Percentiles rank a stretch among this genome's conserved stretches.
Conservation (phyloP, 805 yeast species). For the Kluyveromyces dobzhanskii region DNA sequence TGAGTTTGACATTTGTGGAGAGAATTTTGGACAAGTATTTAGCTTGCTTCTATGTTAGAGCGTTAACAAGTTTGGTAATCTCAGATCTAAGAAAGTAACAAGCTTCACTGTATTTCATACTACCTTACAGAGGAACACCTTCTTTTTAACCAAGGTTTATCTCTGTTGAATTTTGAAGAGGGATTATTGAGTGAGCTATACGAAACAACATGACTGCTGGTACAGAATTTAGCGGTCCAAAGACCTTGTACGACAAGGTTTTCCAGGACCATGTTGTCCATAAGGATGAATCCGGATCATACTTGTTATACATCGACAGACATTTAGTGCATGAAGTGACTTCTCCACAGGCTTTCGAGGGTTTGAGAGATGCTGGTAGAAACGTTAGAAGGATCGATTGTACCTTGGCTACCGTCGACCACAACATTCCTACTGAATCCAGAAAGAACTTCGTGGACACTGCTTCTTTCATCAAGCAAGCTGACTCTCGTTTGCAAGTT, state of each 20-base stretch:
- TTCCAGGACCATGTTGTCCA: constrained; percentile 92
- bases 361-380: constrained; percentile 81
- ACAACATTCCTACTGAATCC: constrained; percentile 93
- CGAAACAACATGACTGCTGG: constrained; percentile 19
- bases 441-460: constrained; percentile 67
- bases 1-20: too few species aligned
- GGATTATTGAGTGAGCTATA: too few species aligned
- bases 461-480: constrained; percentile 76
- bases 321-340: constrained; percentile 98
- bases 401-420: constrained; percentile 92
- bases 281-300: constrained; percentile 80
- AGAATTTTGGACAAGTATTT: too few species aligned
- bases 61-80: too few species aligned
- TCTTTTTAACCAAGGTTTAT: too few species aligned
- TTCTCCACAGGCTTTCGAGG: constrained; percentile 98
- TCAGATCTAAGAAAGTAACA: too few species aligned
- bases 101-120: too few species aligned
- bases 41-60: too few species aligned
- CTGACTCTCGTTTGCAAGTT: constrained; percentile 88
- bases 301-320: constrained; percentile 85
- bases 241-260: constrained; percentile 91
- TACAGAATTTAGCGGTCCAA: constrained; percentile 33
- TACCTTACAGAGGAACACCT: too few species aligned
- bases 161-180: too few species aligned
- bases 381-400: constrained; percentile 85